Evolutionary conservation across 768 basidiomycete species (phyloP), one percentile per base, ranked within the genome.

Genomic region (Suillus weaverae): DNA sequence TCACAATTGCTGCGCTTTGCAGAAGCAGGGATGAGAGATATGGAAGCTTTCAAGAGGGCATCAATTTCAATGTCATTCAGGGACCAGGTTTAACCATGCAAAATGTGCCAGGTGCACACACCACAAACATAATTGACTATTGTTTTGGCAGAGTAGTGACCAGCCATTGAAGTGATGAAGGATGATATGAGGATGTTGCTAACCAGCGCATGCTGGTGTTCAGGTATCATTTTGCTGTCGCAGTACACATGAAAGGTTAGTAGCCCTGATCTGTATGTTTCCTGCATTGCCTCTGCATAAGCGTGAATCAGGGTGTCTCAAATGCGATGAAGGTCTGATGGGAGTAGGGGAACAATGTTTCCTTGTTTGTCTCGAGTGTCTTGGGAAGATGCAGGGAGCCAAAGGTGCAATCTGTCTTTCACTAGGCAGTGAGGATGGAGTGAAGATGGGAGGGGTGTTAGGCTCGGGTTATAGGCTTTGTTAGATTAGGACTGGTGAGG

Each of bases 191-290:
- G 33, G 4, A 38, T 32, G 2, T 63, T 22, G 16, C 16, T 13
- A 0, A 64, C 70, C 0, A 72, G 73, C 0, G 66, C 56, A 0
- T 71, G 55, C 3, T 67, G 10, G 0, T 9, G 2, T 39, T 74
- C 73, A 0, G 66, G 56, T 2, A 73, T 63, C 2, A 30, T 16
- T 13, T 55, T 59, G 13, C 32, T 62, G 62, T 85, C 79, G 61
- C 83, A 83, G 60, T 77, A 82, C 0, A 77, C 68, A 39, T 84
- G 83, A 46, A 48, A 85, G 0, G 70, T 65, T 0, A 81, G 68
- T 0, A 85, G 70, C 0, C 83, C 81, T 0, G 77, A 65, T 0
- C 78, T 78, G 63, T 85, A 83, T 0, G 75, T 68, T n/a, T 72
- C 71, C 1, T 61, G 50, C 0, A 81, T 84, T 7, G 66, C 62